Evolutionary conservation across 2,329 filamentous ascomycete species (phyloP).

Genomic region (Leptosphaerulina australis): DNA sequence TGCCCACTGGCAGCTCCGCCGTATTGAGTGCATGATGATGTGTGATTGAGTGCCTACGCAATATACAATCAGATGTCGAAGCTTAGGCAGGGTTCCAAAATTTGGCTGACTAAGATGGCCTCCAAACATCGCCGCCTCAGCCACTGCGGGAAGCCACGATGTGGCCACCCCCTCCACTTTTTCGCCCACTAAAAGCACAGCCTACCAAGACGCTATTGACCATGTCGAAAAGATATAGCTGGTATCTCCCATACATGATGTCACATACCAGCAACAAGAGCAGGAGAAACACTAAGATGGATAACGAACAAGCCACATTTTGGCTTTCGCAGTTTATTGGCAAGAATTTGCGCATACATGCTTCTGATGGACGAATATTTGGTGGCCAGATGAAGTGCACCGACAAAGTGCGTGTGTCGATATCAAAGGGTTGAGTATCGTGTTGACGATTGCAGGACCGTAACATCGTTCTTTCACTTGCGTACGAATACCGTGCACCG

Average conservation of each 20-base stretch:
- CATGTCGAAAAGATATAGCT: conserved; percentile 23
- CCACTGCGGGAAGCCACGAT: conserved; percentile 14
- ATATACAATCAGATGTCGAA: neutral
- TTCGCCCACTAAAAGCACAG: conserved; percentile 17
- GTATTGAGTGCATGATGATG: conserved; percentile 41
- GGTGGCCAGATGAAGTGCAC: conserved; percentile 93
- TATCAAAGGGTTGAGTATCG: neutral
- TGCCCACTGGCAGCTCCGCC: conserved; percentile 38
- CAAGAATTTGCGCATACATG: conserved; percentile 78
- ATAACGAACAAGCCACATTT: conserved; percentile 59
- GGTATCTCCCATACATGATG: conserved; percentile 28
- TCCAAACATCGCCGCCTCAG: conserved; percentile 1
- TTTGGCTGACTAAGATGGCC: conserved; percentile 17
- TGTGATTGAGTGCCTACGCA: conserved; percentile 8
- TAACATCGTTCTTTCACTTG: conserved; percentile 84
- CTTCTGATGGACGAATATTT: conserved; percentile 85
- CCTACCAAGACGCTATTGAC: conserved; percentile 12
- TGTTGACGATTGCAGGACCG: conserved; percentile 64
- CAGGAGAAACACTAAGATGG: conserved; percentile 45
- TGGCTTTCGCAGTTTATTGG: conserved; percentile 73
- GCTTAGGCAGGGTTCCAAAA: conserved; percentile 18
- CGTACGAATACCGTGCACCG: conserved; percentile 88
- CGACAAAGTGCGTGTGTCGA: conserved; percentile 69
- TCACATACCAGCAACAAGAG: conserved; percentile 6
- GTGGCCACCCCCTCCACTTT: conserved; percentile 11